These are phyloP conservation scores for Schoenoplectus tabernaemontani DNA, from an alignment of 202 grass and related monocot species.

Conservation along the genomic window DNA sequence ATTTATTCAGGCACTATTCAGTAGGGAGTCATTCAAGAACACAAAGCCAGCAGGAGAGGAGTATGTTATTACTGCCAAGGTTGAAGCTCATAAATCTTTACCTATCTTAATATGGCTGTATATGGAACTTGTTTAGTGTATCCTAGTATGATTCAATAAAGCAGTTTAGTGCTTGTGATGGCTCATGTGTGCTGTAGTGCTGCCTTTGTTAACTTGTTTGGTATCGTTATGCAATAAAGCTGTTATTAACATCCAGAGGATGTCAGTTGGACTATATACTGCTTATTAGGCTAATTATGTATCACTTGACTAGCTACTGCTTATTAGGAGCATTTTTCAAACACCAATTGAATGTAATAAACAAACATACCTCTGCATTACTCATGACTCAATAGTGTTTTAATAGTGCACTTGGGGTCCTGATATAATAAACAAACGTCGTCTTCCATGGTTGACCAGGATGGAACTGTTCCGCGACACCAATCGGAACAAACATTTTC, in stretches of 20 bases:
- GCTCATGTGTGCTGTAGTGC: neutral
- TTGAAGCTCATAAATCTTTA: constrained; percentile 4
- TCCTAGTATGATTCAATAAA: neutral
- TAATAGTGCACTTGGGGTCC: neutral
- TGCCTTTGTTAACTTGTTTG: too few species aligned
- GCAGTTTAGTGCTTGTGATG: neutral
- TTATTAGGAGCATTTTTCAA: too few species aligned
- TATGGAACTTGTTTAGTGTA: neutral
- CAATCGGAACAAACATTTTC: constrained; percentile 41
- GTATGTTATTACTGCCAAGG: constrained; percentile 29
- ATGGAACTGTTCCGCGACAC: constrained; percentile 46
- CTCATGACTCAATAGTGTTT: neutral
- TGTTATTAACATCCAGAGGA: neutral
- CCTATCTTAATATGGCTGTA: neutral
- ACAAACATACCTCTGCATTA: neutral
- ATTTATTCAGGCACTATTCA: constrained; percentile 16
- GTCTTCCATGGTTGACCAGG: constrained; percentile 26
- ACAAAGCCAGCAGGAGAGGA: constrained; percentile 27
- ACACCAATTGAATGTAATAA: neutral
- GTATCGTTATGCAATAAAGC: neutral
- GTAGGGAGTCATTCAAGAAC: constrained; percentile 29
- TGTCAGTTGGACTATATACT: neutral
- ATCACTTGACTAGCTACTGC: too few species aligned
- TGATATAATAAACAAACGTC: too few species aligned
- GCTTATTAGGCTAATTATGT: neutral